Base-by-base conservation (phyloP, 345 rosid species). In the Viola odorata region DNA sequence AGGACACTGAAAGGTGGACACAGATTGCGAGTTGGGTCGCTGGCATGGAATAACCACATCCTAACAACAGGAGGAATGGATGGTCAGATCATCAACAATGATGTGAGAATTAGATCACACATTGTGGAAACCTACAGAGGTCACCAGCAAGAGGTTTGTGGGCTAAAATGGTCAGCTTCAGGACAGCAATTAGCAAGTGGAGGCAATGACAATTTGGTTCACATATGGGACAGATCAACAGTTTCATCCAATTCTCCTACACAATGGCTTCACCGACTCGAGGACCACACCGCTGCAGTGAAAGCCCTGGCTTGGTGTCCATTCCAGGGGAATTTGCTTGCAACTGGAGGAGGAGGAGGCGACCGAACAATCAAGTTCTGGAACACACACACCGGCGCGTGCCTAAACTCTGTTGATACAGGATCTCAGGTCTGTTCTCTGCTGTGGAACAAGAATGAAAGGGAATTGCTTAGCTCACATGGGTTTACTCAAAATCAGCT, bases 231-330 rank as follows among this genome's bases (percentile, higher is more conserved):
- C 64, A 74, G 84, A 47, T 71, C 78, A 10, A 5, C 57, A 66
- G 73, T 77, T 4, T 77, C 78, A 23, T 75, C 77, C 7, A 79
- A 69, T 63, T 77, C 84, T 8, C 38, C 78, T 5, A 68, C 79
- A 8, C 87, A 55, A 57, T 82, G 82, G 80, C 79, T 82, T 32
- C 87, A 82, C 68, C 63, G 81, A 60, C 52, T 82, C 12, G 77
- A 79, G 50, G 86, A 78, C 3, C 87, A 82, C 65, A 77, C 74
- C 12, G 68, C 87, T n/a, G 84, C 84, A 1, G 84, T 82, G 11
- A 82, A 80, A 63, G 87, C 87, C 38, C 80, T 82, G 38, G 82
- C 84, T 17, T 82, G 84, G 87, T 80, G 87, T 61, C 87, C 87
- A 15, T 82, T 82, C 66, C 84, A 82, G 69, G 58, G 77, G 38